Evolutionary conservation across 1,284 basidiomycete species (phyloP).

Genomic region (Pseudozyma flocculosa): DNA sequence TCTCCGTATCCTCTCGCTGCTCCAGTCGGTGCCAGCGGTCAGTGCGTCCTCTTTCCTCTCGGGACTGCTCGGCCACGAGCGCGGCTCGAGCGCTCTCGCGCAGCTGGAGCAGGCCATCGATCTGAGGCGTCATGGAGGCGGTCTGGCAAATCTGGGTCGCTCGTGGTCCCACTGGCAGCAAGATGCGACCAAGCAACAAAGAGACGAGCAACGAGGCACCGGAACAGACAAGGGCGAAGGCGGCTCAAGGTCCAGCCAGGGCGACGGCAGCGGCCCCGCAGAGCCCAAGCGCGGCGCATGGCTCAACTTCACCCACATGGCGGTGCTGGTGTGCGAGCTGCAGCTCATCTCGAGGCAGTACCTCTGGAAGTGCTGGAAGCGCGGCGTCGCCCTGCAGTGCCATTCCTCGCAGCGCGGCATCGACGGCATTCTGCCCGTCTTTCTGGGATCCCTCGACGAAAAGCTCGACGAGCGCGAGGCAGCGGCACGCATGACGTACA

Average conservation of each 20-base stretch:
- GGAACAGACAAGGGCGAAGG: not conserved
- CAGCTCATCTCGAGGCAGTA: constrained; percentile 9
- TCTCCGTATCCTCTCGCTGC: too few species aligned
- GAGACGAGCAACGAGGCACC: too few species aligned
- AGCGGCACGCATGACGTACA: constrained; percentile 8
- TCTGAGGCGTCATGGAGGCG: constrained; percentile 1
- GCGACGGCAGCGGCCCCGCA: not conserved
- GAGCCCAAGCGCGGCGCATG: not conserved
- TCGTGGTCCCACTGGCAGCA: too few species aligned
- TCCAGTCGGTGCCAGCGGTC: too few species aligned
- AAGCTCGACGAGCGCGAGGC: not conserved
- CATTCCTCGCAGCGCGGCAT: constrained; percentile 8
- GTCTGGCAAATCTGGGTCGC: not conserved
- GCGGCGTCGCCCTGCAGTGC: constrained; percentile 11
- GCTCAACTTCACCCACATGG: constrained; percentile 18
- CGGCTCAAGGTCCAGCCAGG: not conserved
- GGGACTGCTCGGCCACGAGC: too few species aligned
- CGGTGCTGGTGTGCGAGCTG: constrained; percentile 2
- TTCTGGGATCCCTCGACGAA: constrained; percentile 6
- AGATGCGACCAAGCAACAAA: too few species aligned
- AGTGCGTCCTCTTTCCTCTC: too few species aligned
- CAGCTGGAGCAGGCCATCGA: too few species aligned
- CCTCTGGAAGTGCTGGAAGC: constrained; percentile 25
- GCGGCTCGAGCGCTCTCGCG: not conserved
- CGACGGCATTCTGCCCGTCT: constrained; percentile 21